A percentile compares a stretch with the other conserved stretches of the same genome.
These are phyloP conservation scores for Saturnispora quitensis DNA, from an alignment of 805 yeast genomes.

Conservation along the genomic window DNA sequence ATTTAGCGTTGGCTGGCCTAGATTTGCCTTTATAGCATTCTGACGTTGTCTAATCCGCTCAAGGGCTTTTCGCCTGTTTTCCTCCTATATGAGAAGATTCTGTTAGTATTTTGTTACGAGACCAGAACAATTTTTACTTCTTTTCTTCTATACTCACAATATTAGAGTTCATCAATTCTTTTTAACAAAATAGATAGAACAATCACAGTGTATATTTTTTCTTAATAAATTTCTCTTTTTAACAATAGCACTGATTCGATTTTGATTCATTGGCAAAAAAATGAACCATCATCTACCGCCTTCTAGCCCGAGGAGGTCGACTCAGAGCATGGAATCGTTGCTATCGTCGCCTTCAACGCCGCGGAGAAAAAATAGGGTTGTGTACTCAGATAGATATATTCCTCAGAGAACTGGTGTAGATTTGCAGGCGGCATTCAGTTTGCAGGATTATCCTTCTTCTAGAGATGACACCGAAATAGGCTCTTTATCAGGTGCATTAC, in stretches of 20 bases:
- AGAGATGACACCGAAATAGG: constrained; percentile 1
- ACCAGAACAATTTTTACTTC: neutral
- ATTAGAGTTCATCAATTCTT: neutral
- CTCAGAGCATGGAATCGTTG: constrained; percentile 1
- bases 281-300: constrained; percentile 4
- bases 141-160: neutral
- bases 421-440: constrained; percentile 73
- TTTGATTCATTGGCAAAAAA: neutral
- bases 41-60: constrained; percentile 45
- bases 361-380: constrained; percentile 37
- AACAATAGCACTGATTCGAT: neutral
- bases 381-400: constrained; percentile 77
- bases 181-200: neutral
- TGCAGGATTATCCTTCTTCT: constrained; percentile 22
- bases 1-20: neutral
- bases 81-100: constrained; percentile 34
- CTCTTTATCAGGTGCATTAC: neutral
- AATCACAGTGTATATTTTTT: neutral
- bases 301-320: constrained; percentile 8
- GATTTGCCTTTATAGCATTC: constrained; percentile 10
- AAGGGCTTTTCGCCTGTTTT: constrained; percentile 52
- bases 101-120: neutral
- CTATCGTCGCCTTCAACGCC: constrained; percentile 35
- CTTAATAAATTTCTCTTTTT: neutral
- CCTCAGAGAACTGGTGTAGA: constrained; percentile 84